Evolutionary conservation across 2,329 filamentous ascomycete species (phyloP).

Genomic region (Botryotinia convoluta): DNA sequence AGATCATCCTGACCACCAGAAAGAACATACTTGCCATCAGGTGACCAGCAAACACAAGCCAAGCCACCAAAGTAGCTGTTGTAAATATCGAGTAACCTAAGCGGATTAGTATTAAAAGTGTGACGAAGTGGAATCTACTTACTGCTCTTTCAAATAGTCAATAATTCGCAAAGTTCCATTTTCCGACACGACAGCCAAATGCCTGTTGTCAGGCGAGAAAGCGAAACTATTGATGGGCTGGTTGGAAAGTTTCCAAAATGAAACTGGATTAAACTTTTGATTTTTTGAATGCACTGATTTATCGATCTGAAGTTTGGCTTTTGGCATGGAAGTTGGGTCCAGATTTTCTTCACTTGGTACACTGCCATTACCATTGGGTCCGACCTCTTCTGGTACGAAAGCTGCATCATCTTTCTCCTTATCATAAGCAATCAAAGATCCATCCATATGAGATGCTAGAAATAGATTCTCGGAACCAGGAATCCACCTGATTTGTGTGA

Average conservation of each 20-base stretch:
- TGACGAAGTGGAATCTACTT: slow-evolving; percentile 38
- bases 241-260: slow-evolving; percentile 88
- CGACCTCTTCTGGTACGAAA: slow-evolving; percentile 68
- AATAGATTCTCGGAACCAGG: slow-evolving; percentile 93
- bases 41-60: slow-evolving; percentile 94
- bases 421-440: slow-evolving; percentile 88
- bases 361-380: slow-evolving; percentile 35
- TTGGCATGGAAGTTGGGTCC: slow-evolving; percentile 33
- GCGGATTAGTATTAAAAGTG: slow-evolving; percentile 22
- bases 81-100: slow-evolving; percentile 79
- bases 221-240: slow-evolving; percentile 87
- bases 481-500: slow-evolving; percentile 88
- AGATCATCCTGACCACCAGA: slow-evolving; percentile 96
- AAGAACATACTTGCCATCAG: slow-evolving; percentile 91
- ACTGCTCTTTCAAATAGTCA: slow-evolving; percentile 89
- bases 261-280: slow-evolving; percentile 89
- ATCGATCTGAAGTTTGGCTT: slow-evolving; percentile 63
- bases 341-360: slow-evolving; percentile 34
- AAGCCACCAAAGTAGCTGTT: slow-evolving; percentile 92
- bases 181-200: slow-evolving; percentile 87
- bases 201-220: slow-evolving; percentile 84
- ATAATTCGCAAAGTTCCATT: slow-evolving; percentile 88
- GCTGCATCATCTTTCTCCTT: slow-evolving; percentile 91
- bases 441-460: slow-evolving; percentile 87
- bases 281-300: slow-evolving; percentile 94